Conservation (phyloP, 2,329 filamentous ascomycete genomes). For the Epichloe aotearoae region DNA sequence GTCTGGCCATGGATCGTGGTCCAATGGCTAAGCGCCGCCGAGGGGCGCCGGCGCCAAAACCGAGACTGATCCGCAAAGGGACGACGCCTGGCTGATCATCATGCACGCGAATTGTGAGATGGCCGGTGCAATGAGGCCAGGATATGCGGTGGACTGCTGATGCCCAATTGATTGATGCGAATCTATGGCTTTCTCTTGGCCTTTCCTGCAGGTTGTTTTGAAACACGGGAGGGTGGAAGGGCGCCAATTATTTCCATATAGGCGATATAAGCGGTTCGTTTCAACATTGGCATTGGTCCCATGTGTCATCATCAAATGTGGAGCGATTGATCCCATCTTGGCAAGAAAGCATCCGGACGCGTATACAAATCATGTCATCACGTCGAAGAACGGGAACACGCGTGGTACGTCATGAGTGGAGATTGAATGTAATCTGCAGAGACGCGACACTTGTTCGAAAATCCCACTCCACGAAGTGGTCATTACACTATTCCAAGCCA, state of each 20-base stretch:
- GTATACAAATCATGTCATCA: not conserved
- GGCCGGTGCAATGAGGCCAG: not conserved
- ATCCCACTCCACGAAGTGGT: conserved; percentile 2
- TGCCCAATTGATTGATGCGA: not conserved
- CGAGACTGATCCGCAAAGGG: not conserved
- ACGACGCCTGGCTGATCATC: not conserved
- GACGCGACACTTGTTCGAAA: conserved; percentile 10
- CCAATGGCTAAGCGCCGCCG: not conserved
- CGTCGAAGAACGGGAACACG: not conserved
- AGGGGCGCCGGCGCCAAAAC: not conserved
- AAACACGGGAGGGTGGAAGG: too few species aligned
- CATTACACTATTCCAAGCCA: not conserved
- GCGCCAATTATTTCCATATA: too few species aligned
- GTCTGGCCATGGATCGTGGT: not conserved
- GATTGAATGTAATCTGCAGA: conserved; percentile 15
- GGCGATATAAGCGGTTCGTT: too few species aligned
- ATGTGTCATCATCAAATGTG: too few species aligned
- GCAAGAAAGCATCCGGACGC: too few species aligned
- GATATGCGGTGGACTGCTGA: not conserved
- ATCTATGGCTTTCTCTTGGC: not conserved
- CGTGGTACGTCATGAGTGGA: conserved; percentile 12
- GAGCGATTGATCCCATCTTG: too few species aligned
- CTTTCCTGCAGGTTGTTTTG: too few species aligned
- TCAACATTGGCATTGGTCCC: too few species aligned
- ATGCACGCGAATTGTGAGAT: not conserved